Percentiles rank a stretch among this genome's conserved stretches.
phyloP scores from a whole-genome alignment of 441 rosid species.

The Francoa sonchifolia region DNA sequence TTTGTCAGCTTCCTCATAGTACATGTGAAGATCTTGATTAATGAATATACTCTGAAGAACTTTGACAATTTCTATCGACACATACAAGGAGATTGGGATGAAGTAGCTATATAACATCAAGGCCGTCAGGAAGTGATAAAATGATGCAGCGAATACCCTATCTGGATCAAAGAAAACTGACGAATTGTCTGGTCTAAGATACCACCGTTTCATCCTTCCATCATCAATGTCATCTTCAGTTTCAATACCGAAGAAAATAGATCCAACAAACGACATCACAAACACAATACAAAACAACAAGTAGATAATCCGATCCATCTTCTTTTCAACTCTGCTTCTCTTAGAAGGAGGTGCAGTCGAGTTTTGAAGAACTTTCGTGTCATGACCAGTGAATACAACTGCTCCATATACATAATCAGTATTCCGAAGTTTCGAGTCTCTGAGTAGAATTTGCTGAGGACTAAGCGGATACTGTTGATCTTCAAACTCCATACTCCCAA shows the following conservation, averaged over 20 bases:
- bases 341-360: conserved; percentile 88
- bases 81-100: conserved; percentile 90
- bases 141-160: too few relatives aligned
- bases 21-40: conserved; percentile 74
- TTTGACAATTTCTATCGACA: conserved; percentile 90
- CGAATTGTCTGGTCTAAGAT: conserved; percentile 67
- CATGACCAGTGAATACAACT: conserved; percentile 82
- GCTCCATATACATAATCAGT: conserved; percentile 78
- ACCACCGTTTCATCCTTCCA: conserved; percentile 88
- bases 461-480: conserved; percentile 59
- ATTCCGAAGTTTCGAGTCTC: conserved; percentile 86
- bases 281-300: conserved; percentile 56
- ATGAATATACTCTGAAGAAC: conserved; percentile 84
- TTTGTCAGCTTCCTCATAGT: conserved; percentile 73
- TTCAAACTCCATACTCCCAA: conserved; percentile 61
- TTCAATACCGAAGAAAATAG: conserved; percentile 56
- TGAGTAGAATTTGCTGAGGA: conserved; percentile 83
- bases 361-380: conserved; percentile 87
- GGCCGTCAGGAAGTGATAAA: conserved; percentile 63
- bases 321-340: conserved; percentile 82
- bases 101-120: conserved; percentile 82
- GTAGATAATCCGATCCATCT: conserved; percentile 75
- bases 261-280: conserved; percentile 52
- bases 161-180: too few relatives aligned
- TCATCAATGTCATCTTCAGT: conserved; percentile 51